phyloP scores from a whole-genome alignment of 2,329 filamentous ascomycete genomes.

The Akanthomyces muscarius region DNA sequence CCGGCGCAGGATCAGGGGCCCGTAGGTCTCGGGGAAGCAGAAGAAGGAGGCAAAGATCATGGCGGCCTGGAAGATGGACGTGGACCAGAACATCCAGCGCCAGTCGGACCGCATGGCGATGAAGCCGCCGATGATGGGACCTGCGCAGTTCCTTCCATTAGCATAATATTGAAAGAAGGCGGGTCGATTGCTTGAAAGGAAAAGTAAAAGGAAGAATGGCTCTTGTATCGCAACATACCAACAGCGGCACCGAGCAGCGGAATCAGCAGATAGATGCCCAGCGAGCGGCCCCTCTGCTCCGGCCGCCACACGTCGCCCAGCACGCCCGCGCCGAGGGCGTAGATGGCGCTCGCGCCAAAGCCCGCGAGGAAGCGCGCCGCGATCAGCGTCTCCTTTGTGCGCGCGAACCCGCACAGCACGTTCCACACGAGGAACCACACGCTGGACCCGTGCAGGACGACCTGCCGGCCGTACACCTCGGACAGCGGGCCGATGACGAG shows the following conservation, averaged over 20 bases:
- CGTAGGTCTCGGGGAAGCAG: constrained; percentile 38
- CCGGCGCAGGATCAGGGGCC: constrained; percentile 31
- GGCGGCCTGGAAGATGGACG: constrained; percentile 37
- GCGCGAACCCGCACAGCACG: constrained; percentile 40
- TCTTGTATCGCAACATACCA: constrained; percentile 23
- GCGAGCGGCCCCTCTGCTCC: constrained; percentile 41
- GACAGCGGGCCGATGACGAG: constrained; percentile 42
- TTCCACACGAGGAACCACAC: constrained; percentile 49
- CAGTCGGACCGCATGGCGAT: constrained; percentile 35
- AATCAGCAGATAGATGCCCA: constrained; percentile 35
- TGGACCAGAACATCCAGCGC: constrained; percentile 46
- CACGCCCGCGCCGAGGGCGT: constrained; percentile 44
- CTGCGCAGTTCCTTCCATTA: constrained; percentile 17
- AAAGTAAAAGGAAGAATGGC: too few relatives aligned
- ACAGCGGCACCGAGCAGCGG: constrained; percentile 38
- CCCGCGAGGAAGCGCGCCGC: constrained; percentile 44
- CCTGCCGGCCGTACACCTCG: constrained; percentile 45
- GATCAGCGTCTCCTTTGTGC: constrained; percentile 38
- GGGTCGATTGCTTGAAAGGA: too few relatives aligned
- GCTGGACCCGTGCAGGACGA: constrained; percentile 41
- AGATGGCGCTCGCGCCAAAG: constrained; percentile 43
- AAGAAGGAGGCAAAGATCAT: constrained; percentile 32
- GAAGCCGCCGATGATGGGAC: constrained; percentile 38
- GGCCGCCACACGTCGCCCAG: constrained; percentile 44
- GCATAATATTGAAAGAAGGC: background rate